These are phyloP conservation scores for Colletotrichum eleusines DNA, from an alignment of 2,329 filamentous ascomycete species.

Conservation along the genomic window DNA sequence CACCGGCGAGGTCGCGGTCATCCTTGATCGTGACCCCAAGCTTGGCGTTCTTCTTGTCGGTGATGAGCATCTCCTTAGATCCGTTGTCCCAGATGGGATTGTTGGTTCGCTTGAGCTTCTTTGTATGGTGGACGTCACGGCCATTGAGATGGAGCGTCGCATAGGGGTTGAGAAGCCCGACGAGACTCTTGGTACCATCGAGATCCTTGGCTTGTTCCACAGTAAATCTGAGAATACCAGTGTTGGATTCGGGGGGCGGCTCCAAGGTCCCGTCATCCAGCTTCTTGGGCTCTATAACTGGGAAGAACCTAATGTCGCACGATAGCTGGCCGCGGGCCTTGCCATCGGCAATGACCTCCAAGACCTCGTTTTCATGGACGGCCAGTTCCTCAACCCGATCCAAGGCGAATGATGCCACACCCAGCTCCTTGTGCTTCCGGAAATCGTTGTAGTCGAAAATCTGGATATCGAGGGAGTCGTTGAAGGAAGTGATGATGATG, in stretches of 20 bases:
- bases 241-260: conserved; percentile 88
- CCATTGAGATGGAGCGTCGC: conserved; percentile 89
- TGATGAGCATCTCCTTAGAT: conserved; percentile 94
- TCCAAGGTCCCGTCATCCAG: conserved; percentile 82
- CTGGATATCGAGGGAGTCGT: conserved; percentile 86
- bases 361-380: conserved; percentile 84
- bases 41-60: conserved; percentile 89
- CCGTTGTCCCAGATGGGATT: conserved; percentile 96
- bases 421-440: conserved; percentile 96
- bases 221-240: conserved; percentile 92
- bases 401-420: conserved; percentile 85
- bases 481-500: conserved; percentile 91
- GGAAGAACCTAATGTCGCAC: conserved; percentile 93
- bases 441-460: conserved; percentile 95
- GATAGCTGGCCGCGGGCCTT: conserved; percentile 84
- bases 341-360: conserved; percentile 88
- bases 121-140: conserved; percentile 88
- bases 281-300: conserved; percentile 80
- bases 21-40: conserved; percentile 95
- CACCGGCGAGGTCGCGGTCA: conserved; percentile 84
- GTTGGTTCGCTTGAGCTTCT: conserved; percentile 96
- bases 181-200: conserved; percentile 90
- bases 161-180: conserved; percentile 93
- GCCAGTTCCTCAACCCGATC: conserved; percentile 83
- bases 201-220: conserved; percentile 97